These are phyloP conservation scores for Aspergillus cavernicola DNA, from an alignment of 495 filamentous ascomycete species.

Conservation along the genomic window DNA sequence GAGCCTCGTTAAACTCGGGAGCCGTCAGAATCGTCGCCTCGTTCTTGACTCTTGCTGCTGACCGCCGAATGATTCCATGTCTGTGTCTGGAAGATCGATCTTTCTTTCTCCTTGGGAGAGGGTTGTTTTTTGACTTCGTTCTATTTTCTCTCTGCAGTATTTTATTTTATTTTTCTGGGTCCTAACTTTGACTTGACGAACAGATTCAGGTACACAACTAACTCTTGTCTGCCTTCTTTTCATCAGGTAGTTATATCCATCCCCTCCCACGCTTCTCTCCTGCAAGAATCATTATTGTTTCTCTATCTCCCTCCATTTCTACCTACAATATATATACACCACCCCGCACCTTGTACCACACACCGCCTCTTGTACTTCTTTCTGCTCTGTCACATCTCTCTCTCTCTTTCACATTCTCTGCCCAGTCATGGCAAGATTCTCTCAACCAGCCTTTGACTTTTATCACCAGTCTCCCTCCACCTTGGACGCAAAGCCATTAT, in stretches of 20 bases:
- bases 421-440: constrained; percentile 42
- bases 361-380: constrained; percentile 20
- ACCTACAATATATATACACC: constrained; percentile 12
- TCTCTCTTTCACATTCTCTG: constrained; percentile 28
- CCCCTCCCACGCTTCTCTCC: constrained; percentile 21
- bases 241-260: constrained; percentile 20
- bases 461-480: constrained; percentile 60
- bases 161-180: constrained; percentile 4
- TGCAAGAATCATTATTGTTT: not conserved
- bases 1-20: constrained; percentile 29
- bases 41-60: constrained; percentile 31
- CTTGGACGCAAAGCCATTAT: constrained; percentile 58
- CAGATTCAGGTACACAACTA: constrained; percentile 11
- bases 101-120: no score
- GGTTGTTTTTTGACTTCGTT: not conserved
- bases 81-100: constrained; percentile 9
- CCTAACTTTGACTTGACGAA: constrained; percentile 1
- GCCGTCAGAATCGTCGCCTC: constrained; percentile 26
- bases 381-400: constrained; percentile 21
- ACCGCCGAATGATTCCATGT: constrained; percentile 36
- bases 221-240: constrained; percentile 1
- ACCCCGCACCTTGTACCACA: constrained; percentile 14
- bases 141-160: not conserved
- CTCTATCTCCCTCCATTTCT: constrained; percentile 10
- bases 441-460: constrained; percentile 49